A percentile compares a stretch with the other conserved stretches of the same genome.
phyloP scores from a whole-genome alignment of 768 basidiomycete species.

The Royoungia palumana region DNA sequence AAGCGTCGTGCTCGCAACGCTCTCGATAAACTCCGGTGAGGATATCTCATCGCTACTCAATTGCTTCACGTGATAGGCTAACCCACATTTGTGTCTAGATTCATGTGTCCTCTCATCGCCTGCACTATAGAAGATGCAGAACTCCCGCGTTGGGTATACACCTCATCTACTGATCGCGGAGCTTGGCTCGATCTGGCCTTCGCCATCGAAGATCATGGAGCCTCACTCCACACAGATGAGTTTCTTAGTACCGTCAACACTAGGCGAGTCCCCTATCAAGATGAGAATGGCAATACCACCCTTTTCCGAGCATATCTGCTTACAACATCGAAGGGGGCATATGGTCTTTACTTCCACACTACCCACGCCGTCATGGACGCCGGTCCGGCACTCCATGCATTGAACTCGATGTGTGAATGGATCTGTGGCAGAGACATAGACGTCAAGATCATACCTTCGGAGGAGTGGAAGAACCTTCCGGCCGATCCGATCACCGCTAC shows the following conservation, averaged over 20 bases:
- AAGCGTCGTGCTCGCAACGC: conserved; percentile 9
- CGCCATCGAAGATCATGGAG: conserved; percentile 12
- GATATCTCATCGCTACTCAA: no score
- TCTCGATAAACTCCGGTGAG: conserved; percentile 21
- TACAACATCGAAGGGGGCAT: conserved; percentile 9
- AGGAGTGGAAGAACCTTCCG: conserved; percentile 28
- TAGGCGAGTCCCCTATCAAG: conserved; percentile 18
- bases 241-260: conserved; percentile 17
- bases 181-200: conserved; percentile 24
- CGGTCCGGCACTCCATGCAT: conserved; percentile 18
- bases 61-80: no score
- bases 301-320: conserved; percentile 12
- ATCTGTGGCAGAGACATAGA: conserved; percentile 15
- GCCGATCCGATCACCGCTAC: conserved; percentile 26
- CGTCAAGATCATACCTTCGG: conserved; percentile 7
- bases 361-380: conserved; percentile 23
- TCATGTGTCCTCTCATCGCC: conserved; percentile 19
- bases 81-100: neutral
- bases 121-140: neutral
- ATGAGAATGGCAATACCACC: neutral
- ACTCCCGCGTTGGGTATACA: conserved; percentile 21
- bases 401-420: conserved; percentile 24
- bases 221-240: conserved; percentile 9
- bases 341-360: conserved; percentile 24
- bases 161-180: conserved; percentile 19